Evolutionary conservation across 2,329 filamentous ascomycete species (phyloP), one percentile per base, ranked within the genome.

Genomic region (Penicillium sp.): DNA sequence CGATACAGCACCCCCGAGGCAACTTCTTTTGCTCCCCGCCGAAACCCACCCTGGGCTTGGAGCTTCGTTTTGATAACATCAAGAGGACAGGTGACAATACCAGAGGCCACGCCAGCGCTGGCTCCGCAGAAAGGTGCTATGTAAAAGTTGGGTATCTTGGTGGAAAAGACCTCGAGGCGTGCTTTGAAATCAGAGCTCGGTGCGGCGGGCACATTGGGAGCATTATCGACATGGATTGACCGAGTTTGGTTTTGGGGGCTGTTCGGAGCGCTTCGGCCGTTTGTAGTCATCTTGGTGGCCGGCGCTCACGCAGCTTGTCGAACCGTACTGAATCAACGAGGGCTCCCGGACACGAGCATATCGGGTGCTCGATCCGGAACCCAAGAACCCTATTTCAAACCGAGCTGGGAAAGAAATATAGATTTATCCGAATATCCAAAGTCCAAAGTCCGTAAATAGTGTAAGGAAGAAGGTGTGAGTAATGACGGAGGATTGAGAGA

Each of bases 1-100:
- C 89, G 87, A 74, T 99, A 99, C 49, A 94, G 74, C 21, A 78
- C 77, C 50, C 79, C 81, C 9, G 81, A 73, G n/a, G 78, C 75
- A 23, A 74, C 65, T 27, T 72, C 52, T 31, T 73, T 66, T 44
- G 73, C 75, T 48, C 73, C 70, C 60, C 82, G 70, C 75, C 76
- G 64, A 75, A 96, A 96, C 21, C 91, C 90, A 62, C 93, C 93
- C 74, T 97, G 94, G 17, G 93, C 93, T 75, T 99, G 94, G 60
- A 99, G 79, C 77, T 97, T 97, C 44, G 94, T 99, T 81, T 99
- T 99, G 77, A 99, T 97, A 61, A 99, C 94, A 81, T 99, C 94
- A 66, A 99, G 87, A 42, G 94, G 94, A 74, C 94, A 99, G 53
- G 93, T 97, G 64, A 97, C 90, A 55, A 99, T 85, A 50, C 94